phyloP scores from a whole-genome alignment of 345 rosid genomes.

The Eucalyptus pauciflora region DNA sequence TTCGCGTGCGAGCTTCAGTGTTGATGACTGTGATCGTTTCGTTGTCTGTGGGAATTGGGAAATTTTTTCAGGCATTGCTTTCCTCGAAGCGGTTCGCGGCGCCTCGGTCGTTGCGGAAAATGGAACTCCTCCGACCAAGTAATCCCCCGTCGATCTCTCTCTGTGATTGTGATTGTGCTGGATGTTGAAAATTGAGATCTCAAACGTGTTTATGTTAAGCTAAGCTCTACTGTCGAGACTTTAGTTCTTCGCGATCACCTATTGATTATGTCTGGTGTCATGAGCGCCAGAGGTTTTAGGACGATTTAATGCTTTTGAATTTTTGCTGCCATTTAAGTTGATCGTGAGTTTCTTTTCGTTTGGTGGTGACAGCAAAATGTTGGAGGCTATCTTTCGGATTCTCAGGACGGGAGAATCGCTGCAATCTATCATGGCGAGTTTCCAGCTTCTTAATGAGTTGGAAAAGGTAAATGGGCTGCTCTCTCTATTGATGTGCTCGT shows the following conservation, averaged over 20 bases:
- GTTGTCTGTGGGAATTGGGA: background rate
- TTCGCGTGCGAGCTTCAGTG: background rate
- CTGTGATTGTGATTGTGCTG: background rate
- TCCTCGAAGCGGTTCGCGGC: conserved; percentile 69
- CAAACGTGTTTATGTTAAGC: background rate
- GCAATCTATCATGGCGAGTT: conserved; percentile 64
- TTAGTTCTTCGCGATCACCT: background rate
- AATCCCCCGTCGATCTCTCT: background rate
- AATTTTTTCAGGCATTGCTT: conserved; percentile 41
- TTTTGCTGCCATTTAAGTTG: background rate
- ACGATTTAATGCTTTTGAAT: background rate
- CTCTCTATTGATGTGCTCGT: background rate
- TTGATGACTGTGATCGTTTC: background rate
- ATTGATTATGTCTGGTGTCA: background rate
- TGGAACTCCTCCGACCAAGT: conserved; percentile 58
- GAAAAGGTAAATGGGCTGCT: conserved; percentile 29
- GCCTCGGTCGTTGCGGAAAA: conserved; percentile 33
- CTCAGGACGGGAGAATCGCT: conserved; percentile 47
- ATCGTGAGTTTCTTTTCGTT: background rate
- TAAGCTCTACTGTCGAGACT: background rate
- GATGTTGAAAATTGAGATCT: background rate
- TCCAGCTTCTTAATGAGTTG: conserved; percentile 53
- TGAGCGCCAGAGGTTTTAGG: background rate
- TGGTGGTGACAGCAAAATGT: conserved; percentile 46
- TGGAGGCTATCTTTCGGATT: conserved; percentile 53